phyloP scores from a whole-genome alignment of 2,329 filamentous ascomycete species.

The Botrytis pseudocinerea region DNA sequence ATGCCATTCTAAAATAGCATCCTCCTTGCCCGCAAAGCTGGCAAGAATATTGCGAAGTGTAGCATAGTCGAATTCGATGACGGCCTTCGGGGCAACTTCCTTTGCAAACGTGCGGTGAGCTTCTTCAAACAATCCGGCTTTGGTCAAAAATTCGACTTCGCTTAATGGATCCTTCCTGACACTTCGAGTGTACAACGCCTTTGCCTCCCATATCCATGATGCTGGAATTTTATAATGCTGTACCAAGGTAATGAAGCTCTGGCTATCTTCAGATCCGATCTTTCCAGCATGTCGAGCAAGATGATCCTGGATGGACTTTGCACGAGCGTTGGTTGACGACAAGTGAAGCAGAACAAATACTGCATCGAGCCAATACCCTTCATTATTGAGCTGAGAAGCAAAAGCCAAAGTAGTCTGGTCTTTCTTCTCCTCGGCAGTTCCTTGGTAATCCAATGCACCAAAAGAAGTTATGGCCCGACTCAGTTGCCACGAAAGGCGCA shows the following conservation, averaged over 20 bases:
- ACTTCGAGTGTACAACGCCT: conserved; percentile 78
- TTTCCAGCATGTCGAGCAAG: conserved; percentile 69
- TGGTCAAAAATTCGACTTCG: conserved; percentile 79
- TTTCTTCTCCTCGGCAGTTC: conserved; percentile 57
- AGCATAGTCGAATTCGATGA: conserved; percentile 80
- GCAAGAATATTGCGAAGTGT: conserved; percentile 67
- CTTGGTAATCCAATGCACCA: conserved; percentile 54
- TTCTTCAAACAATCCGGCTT: conserved; percentile 72
- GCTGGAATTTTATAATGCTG: conserved; percentile 69
- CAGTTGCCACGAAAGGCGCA: conserved; percentile 82
- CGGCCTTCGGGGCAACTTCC: conserved; percentile 75
- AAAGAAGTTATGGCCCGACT: conserved; percentile 62
- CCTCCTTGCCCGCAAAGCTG: conserved; percentile 66
- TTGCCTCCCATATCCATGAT: conserved; percentile 83
- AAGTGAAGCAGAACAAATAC: conserved; percentile 78
- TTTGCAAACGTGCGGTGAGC: conserved; percentile 82
- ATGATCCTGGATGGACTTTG: conserved; percentile 69
- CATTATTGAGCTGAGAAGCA: conserved; percentile 61
- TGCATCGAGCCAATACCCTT: conserved; percentile 68
- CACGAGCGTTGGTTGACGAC: conserved; percentile 61
- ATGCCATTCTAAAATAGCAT: conserved; percentile 70
- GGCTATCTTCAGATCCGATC: conserved; percentile 60
- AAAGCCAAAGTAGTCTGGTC: conserved; percentile 69
- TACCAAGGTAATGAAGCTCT: conserved; percentile 59
- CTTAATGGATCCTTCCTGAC: conserved; percentile 65